phyloP scores from a whole-genome alignment of 257 asterid genomes.

The Nicotiana paniculata region DNA sequence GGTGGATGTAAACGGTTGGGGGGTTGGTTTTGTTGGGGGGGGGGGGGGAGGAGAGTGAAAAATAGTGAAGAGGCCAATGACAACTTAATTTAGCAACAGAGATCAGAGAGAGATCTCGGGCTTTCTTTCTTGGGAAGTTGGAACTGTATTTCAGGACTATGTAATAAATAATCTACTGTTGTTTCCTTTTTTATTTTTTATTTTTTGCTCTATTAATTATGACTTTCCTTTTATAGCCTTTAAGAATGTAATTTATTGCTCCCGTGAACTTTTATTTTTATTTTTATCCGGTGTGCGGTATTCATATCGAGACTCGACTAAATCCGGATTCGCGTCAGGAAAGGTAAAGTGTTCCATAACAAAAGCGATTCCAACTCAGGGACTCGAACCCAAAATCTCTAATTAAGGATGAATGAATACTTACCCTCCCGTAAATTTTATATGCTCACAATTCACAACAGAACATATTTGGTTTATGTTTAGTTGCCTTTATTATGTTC shows the following conservation, averaged over 20 bases:
- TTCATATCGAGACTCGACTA: no score
- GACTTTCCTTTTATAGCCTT: not conserved
- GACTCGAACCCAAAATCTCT: no score
- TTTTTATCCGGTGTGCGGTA: no score
- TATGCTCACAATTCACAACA: not conserved
- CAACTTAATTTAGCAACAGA: not conserved
- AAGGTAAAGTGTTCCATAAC: no score
- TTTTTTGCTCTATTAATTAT: not conserved
- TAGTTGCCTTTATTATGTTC: no score
- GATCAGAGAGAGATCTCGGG: constrained; percentile 8
- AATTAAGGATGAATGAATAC: no score
- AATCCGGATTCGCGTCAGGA: no score
- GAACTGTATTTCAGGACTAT: not conserved
- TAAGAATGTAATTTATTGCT: not conserved
- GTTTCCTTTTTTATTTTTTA: not conserved
- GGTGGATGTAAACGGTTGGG: not conserved
- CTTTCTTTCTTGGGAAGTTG: constrained; percentile 7
- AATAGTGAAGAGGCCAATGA: not conserved
- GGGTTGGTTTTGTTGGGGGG: not conserved
- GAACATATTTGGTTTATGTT: no score
- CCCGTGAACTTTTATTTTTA: not conserved
- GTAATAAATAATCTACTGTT: not conserved
- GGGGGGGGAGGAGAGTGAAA: not conserved
- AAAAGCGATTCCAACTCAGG: no score
- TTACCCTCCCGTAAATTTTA: not conserved